These are phyloP conservation scores for Scedosporium apiospermum DNA, from an alignment of 2,329 filamentous ascomycete genomes.

Conservation along the genomic window DNA sequence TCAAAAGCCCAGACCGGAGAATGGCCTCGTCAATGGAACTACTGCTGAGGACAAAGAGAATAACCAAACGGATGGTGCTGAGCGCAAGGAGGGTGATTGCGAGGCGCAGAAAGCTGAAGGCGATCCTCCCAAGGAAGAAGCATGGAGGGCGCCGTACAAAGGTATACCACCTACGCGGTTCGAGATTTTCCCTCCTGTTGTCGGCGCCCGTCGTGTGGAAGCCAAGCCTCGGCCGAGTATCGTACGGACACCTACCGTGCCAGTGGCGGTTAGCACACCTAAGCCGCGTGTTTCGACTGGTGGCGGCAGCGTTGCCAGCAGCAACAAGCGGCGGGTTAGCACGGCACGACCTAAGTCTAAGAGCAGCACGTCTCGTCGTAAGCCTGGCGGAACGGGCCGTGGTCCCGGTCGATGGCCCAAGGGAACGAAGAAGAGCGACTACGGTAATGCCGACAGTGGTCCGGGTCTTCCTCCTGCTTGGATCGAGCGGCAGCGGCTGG, in stretches of 20 bases:
- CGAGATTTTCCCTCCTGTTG: conserved; percentile 63
- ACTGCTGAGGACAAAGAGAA: conserved; percentile 14
- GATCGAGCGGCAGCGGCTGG: conserved; percentile 13
- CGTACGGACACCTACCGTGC: conserved; percentile 24
- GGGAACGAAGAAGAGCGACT: conserved; percentile 59
- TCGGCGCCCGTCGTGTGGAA: conserved; percentile 35
- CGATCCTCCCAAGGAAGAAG: conserved; percentile 10
- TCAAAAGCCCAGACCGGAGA: neutral
- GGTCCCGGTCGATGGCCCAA: conserved; percentile 59
- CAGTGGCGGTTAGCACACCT: conserved; percentile 14
- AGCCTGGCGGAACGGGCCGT: conserved; percentile 52
- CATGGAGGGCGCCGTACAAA: conserved; percentile 39
- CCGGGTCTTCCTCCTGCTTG: conserved; percentile 53
- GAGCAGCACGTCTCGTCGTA: conserved; percentile 34
- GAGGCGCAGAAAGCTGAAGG: neutral
- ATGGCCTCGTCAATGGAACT: neutral
- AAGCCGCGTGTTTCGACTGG: neutral
- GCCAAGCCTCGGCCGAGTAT: conserved; percentile 30
- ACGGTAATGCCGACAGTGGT: conserved; percentile 56
- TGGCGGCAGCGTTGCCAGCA: neutral
- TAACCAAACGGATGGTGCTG: conserved; percentile 15
- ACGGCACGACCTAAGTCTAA: conserved; percentile 30
- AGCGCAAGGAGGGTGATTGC: conserved; percentile 17
- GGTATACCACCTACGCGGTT: conserved; percentile 62
- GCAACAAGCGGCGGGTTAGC: conserved; percentile 18